Base-by-base conservation (phyloP, 345 rosid species). In the Pistacia vera region DNA sequence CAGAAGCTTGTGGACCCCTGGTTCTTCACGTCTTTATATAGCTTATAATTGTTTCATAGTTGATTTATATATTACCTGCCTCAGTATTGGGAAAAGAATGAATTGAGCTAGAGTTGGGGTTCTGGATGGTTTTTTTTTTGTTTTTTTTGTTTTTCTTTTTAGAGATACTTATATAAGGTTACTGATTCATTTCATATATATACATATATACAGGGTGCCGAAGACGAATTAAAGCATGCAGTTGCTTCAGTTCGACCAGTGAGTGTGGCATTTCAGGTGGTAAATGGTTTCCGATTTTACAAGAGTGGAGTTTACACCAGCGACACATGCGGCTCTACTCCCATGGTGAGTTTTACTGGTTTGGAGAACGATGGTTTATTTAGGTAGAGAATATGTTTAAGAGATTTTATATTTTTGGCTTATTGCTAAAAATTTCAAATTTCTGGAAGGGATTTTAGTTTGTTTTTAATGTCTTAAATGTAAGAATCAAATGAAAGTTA, bases 171-270 rank as follows among this genome's bases (percentile, higher is more conserved):
- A 18, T 48, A 52, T 8, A 2, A 48, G 5, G 5, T 62, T 33
- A n/a, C 1, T 30, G 59, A 58, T 63, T 73, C 17, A 57, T 74
- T 56, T 58, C 9, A 69, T 64, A 18, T 22, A 16, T 65, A 59
- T 64, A 72, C 88, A 95, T 22, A 16, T 65, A 59, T 64, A 72
- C 88, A 95, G 99, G 99, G 97, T 57, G 95, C 92, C 62, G 98
- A 96, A 87, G 90, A 90, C 78, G 98, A 96, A 76, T 69, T 96
- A 75, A 87, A 91, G 89, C 91, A 93, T 69, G 99, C 99, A n/a
- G 99, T 96, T 72, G 99, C 86, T 35, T 0, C 83, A 14, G 89
- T 93, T 70, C 87, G 98, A 35, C 99, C 99, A 2, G 99, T 92
- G 69, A 96, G 99, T 69, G 89, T 93, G 66, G 99, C 98, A 58